A percentile compares a stretch with the other conserved stretches of the same genome.
Evolutionary conservation across 768 basidiomycete species (phyloP).

Genomic region (Leccinum subgranulosum): DNA sequence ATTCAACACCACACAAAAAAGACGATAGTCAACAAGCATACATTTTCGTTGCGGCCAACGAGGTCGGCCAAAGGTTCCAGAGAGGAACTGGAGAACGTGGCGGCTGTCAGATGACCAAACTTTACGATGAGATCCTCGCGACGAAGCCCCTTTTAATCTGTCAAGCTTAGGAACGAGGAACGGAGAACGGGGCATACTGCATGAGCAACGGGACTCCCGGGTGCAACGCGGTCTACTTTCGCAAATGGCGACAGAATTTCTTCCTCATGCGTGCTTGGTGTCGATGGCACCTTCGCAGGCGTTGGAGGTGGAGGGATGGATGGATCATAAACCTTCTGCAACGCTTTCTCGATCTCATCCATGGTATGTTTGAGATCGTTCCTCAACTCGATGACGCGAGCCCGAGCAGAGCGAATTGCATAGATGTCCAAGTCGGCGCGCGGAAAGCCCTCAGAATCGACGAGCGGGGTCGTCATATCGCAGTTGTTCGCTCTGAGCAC

Average conservation of each 20-base stretch:
- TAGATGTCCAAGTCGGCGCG: conserved; percentile 83
- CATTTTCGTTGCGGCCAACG: conserved; percentile 79
- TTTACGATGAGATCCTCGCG: conserved; percentile 69
- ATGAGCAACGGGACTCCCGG: conserved; percentile 75
- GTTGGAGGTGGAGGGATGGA: conserved; percentile 18
- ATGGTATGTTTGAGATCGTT: conserved; percentile 73
- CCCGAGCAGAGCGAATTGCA: conserved; percentile 70
- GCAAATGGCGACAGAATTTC: conserved; percentile 57
- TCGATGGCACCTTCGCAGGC: conserved; percentile 22
- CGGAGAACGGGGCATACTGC: conserved; percentile 52
- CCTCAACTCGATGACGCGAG: conserved; percentile 72
- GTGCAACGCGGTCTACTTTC: conserved; percentile 76
- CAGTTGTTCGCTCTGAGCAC: conserved; percentile 63
- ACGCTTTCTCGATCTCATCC: conserved; percentile 60
- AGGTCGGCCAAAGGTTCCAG: conserved; percentile 69
- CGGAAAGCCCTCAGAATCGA: conserved; percentile 88
- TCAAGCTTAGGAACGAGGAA: neutral
- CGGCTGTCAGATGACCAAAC: conserved; percentile 62
- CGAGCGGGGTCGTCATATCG: conserved; percentile 68
- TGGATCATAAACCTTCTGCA: conserved; percentile 69
- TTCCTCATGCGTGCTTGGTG: conserved; percentile 13
- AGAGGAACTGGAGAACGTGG: conserved; percentile 50
- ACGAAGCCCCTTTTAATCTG: conserved; percentile 53
- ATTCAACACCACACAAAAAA: neutral
- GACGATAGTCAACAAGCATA: conserved; percentile 34